These are phyloP conservation scores for Acanthamoeba royreba DNA, from an alignment of 208 protist genomes.

Conservation along the genomic window DNA sequence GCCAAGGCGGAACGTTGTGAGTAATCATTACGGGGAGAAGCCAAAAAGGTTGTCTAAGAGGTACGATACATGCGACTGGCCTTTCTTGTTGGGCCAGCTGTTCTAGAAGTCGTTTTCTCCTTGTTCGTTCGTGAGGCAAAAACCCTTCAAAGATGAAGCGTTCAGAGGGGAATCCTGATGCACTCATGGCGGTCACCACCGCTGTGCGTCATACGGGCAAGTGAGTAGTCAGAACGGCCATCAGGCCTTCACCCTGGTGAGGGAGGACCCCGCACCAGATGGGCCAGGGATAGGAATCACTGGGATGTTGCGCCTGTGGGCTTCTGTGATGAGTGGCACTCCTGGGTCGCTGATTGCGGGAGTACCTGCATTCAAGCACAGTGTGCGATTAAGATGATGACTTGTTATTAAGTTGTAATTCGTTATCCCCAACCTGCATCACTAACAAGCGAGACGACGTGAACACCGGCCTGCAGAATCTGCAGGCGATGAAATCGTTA, in stretches of 20 bases:
- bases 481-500: not conserved
- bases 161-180: not conserved
- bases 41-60: not conserved
- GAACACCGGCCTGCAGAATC: not conserved
- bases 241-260: not conserved
- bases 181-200: conserved; percentile 25
- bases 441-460: conserved; percentile 13
- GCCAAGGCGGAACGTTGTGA: not conserved
- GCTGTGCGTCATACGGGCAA: not conserved
- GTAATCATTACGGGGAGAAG: not conserved
- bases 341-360: not conserved
- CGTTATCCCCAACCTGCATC: not conserved
- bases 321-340: not conserved
- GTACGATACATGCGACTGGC: not conserved
- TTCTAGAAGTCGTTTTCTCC: not conserved
- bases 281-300: conserved; percentile 12
- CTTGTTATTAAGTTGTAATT: not conserved
- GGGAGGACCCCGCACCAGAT: not conserved
- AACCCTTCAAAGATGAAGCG: conserved; percentile 44
- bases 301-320: not conserved
- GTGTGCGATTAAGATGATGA: not conserved
- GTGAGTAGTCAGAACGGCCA: not conserved
- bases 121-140: not conserved
- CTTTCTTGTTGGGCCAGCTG: not conserved
- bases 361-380: not conserved